Evolutionary conservation across 352 stramenopile species (phyloP).

Genomic region (Phytopythium montanum): DNA sequence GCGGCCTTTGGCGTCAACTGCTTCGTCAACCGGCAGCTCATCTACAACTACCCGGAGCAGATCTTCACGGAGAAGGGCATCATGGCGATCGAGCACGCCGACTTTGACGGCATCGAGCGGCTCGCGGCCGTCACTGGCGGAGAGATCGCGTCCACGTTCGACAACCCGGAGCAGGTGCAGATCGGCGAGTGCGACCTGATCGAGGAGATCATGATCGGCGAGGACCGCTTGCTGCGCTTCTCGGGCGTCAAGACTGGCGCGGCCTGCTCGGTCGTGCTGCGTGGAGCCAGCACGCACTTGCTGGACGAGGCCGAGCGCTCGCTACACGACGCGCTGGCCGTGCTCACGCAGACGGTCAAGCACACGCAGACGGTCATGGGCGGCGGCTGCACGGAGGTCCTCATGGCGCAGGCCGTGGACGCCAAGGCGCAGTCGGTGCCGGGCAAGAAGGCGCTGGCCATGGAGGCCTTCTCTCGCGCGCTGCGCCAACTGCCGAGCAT

Average conservation of each 20-base stretch:
- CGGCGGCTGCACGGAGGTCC: constrained; percentile 96
- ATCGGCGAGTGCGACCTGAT: constrained; percentile 97
- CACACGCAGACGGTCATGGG: constrained; percentile 96
- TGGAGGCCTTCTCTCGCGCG: constrained; percentile 96
- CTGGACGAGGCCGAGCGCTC: constrained; percentile 99
- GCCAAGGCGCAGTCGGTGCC: constrained; percentile 89
- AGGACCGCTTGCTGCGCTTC: constrained; percentile 96
- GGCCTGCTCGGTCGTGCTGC: constrained; percentile 94
- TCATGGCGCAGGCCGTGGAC: constrained; percentile 94
- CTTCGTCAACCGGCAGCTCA: constrained; percentile 99
- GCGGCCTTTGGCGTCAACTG: constrained; percentile 98
- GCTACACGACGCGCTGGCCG: constrained; percentile 97
- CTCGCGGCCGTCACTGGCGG: constrained; percentile 94
- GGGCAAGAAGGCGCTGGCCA: constrained; percentile 98
- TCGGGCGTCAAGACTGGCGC: constrained; percentile 95
- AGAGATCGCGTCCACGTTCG: constrained; percentile 97
- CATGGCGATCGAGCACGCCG: constrained; percentile 99
- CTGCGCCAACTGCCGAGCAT: constrained; percentile 97
- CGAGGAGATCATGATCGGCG: constrained; percentile 99
- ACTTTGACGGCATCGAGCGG: constrained; percentile 99
- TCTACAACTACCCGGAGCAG: constrained; percentile 99
- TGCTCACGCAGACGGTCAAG: constrained; percentile 97
- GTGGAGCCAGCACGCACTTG: constrained; percentile 94
- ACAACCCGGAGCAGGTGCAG: constrained; percentile 95
- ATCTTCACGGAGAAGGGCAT: constrained; percentile 98